phyloP scores from a whole-genome alignment of 345 rosid species.

The Gossypium anomalum region DNA sequence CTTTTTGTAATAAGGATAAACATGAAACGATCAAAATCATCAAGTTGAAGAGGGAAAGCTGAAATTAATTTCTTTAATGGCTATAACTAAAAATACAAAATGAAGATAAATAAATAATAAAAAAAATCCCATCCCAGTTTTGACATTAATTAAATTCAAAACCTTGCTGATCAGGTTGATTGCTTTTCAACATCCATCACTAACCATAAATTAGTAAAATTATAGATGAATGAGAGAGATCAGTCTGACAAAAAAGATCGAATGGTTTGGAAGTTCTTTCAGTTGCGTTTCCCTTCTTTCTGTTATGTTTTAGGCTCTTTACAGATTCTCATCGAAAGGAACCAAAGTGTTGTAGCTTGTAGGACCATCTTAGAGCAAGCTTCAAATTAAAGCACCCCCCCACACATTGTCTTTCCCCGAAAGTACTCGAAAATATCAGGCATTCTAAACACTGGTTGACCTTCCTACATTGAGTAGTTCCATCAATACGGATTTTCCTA shows the following conservation, averaged over 20 bases:
- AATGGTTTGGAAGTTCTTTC: neutral
- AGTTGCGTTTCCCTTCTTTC: neutral
- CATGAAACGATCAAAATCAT: neutral
- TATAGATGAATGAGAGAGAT: neutral
- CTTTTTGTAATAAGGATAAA: neutral
- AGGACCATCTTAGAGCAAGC: conserved; percentile 5
- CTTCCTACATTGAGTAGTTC: neutral
- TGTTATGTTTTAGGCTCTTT: neutral
- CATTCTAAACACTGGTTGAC: neutral
- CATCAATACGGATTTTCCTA: neutral
- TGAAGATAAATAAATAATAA: too few relatives aligned
- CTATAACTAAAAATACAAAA: too few relatives aligned
- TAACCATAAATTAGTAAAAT: neutral
- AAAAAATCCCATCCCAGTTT: too few relatives aligned
- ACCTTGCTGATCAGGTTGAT: neutral
- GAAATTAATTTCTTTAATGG: neutral
- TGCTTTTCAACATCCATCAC: neutral
- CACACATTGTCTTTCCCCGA: neutral
- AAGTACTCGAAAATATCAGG: neutral
- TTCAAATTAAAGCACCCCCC: neutral
- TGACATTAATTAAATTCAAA: too few relatives aligned
- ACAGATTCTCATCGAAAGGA: neutral
- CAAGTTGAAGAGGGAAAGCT: neutral
- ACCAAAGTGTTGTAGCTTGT: conserved; percentile 3
- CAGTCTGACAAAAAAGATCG: neutral